Evolutionary conservation across 1,284 basidiomycete genomes (phyloP), one percentile per base, ranked within the genome.

Genomic region (Clitocybe nebularis): DNA sequence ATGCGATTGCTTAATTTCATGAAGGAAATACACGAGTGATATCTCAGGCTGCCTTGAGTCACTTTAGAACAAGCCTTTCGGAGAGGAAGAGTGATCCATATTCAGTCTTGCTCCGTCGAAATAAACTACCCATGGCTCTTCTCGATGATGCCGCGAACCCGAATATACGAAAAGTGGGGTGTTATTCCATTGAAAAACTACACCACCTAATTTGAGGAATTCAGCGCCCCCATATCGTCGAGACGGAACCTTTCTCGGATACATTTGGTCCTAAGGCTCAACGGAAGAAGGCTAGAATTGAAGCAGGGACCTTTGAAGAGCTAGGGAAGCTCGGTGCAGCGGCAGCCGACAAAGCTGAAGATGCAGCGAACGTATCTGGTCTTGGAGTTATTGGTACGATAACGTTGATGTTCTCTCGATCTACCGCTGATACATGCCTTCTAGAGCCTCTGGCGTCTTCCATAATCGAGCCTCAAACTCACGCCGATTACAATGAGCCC

Each of bases 21-120:
- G 13, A 19, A 93, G 90, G 94, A 36, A 99, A 99, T 69, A 99
- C 96, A 8, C 77, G 96, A 59, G 95, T 98, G 40, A 98, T 99
- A 61, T 93, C 90, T n/a, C 93, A 97, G 60, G 88, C 80, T 28
- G 93, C 93, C 5, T 68, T 97, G 56, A 93, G 97, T 58, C 93
- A 95, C 63, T 96, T 97, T 69, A 74, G 93, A 39, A 91, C 89
- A 9, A 92, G 88, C 51, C 74, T 97, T 36, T 75, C 79, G 22
- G 70, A 77, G 9, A 92, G 84, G 62, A 89, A 90, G 56, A 78
- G 89, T 63, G 93, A 97, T 59, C 94, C 94, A 0, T 97, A 96
- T 62, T 93, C 91, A 4, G 93, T 97, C 3, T 76, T 97, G 11
- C 65, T 97, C 32, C 84, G 86, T 45, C 76, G 92, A 45, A 96